Base-by-base conservation (phyloP, 495 filamentous ascomycete genomes). In the Copromyces sp. region DNA sequence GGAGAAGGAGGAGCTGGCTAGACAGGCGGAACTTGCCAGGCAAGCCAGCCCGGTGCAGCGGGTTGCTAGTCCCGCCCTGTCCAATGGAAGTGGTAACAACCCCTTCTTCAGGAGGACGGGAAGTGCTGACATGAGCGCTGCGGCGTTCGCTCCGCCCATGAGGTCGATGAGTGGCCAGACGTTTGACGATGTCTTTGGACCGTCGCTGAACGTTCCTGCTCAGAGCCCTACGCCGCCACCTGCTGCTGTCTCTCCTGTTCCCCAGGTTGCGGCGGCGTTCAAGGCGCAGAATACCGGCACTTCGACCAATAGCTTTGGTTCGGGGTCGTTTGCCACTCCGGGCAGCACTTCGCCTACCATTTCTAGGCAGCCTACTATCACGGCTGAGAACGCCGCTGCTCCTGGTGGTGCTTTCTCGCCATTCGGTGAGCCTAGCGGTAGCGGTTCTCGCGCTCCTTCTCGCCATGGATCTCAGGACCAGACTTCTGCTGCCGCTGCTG, bases 111-210 rank as follows among this genome's bases (percentile, higher is more conserved):
- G 93, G 72, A 89, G 90, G 59, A 89, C 91, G 9, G 90, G 87
- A 38, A 91, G 88, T 72, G 84, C 86, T 32, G 86, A 90, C 65
- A 92, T 94, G 47, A 89, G 87, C 75, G 83, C 89, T 24, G 81
- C 89, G 24, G 81, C 85, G n/a, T 78, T 86, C 80, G 80, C 81
- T 73, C 69, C 82, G 75, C 75, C 86, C 76, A 73, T 86, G 84
- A 78, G 83, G 69, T 72, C 80, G 7, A 83, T 83, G 69, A 81
- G 76, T 44, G 90, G 93, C 69, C 89, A 89, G 77, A 89, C 89
- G 29, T 95, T 97, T 80, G 94, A 97, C 76, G 94, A 92, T 80
- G 89, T 98, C 39, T 98, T 97, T 79, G 94, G 94, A 2, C 92
- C 92, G 45, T 84, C 90, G 1, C 90, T 93, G 69, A 76, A 73